Percentiles rank a stretch among this genome's conserved stretches.
Conservation (phyloP, 257 asterid genomes). For the Jacaranda mimosifolia region DNA sequence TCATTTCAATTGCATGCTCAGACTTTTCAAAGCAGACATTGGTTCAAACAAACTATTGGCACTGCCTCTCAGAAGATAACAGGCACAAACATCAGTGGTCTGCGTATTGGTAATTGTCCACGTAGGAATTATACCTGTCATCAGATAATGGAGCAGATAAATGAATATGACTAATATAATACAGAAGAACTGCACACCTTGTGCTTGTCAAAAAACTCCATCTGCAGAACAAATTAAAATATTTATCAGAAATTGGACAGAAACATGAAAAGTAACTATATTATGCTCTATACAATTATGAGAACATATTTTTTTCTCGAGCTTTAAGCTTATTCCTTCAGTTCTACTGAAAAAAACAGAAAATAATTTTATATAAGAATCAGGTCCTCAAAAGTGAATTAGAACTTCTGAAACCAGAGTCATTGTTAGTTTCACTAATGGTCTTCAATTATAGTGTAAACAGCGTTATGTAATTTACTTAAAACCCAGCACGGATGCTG, state of each 20-base stretch:
- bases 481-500: not conserved
- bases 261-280: not conserved
- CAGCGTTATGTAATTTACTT: not conserved
- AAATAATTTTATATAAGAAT: conserved; percentile 16
- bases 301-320: not conserved
- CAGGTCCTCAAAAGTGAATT: not conserved
- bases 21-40: not conserved
- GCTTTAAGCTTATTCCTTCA: not conserved
- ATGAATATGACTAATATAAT: conserved; percentile 4
- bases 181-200: conserved; percentile 64
- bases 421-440: not conserved
- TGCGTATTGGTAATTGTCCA: conserved; percentile 9
- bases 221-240: conserved; percentile 58
- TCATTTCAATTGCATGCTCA: not conserved
- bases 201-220: conserved; percentile 89
- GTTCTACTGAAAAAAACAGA: not conserved
- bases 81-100: conserved; percentile 9
- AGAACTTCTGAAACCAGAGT: not conserved
- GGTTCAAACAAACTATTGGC: not conserved
- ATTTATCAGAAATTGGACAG: conserved; percentile 36
- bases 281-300: not conserved
- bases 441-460: not conserved
- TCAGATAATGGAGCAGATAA: too few relatives aligned
- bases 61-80: conserved; percentile 18
- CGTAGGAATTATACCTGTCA: not conserved